Conservation (phyloP, 352 stramenopile species). For the Aphanomyces euteiches region DNA sequence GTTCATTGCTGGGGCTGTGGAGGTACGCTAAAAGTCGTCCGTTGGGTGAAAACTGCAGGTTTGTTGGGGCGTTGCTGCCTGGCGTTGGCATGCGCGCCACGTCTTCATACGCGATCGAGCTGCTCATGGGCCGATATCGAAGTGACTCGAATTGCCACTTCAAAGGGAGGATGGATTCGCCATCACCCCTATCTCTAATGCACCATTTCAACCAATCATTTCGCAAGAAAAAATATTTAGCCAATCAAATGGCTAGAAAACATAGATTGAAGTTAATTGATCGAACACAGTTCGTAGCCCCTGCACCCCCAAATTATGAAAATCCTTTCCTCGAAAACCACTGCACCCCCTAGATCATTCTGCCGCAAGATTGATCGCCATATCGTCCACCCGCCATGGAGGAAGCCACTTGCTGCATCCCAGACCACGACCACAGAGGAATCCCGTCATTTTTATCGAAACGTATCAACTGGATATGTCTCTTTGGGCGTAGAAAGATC, state of each 20-base stretch:
- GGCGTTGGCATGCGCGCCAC: slow-evolving; percentile 84
- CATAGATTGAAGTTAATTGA: too few species aligned
- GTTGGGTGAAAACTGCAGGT: slow-evolving; percentile 83
- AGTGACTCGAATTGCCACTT: background rate
- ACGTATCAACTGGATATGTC: too few species aligned
- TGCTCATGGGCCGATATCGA: slow-evolving; percentile 10
- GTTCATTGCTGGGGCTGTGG: slow-evolving; percentile 70
- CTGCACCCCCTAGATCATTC: too few species aligned
- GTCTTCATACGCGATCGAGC: slow-evolving; percentile 71
- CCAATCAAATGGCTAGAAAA: slow-evolving; percentile 12
- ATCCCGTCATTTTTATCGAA: too few species aligned
- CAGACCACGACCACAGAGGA: too few species aligned
- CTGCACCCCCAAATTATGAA: too few species aligned
- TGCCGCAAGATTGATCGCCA: too few species aligned
- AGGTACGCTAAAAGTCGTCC: slow-evolving; percentile 81
- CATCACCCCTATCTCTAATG: background rate
- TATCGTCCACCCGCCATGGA: too few species aligned
- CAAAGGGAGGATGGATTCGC: background rate
- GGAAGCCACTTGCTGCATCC: too few species aligned
- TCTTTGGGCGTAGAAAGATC: too few species aligned
- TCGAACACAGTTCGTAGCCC: too few species aligned
- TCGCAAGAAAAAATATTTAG: background rate
- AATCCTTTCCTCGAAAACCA: too few species aligned
- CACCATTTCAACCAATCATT: slow-evolving; percentile 18
- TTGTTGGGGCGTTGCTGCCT: slow-evolving; percentile 70